Evolutionary conservation across 305 asterid species (phyloP).

Genomic region (Petunia hybrid): DNA sequence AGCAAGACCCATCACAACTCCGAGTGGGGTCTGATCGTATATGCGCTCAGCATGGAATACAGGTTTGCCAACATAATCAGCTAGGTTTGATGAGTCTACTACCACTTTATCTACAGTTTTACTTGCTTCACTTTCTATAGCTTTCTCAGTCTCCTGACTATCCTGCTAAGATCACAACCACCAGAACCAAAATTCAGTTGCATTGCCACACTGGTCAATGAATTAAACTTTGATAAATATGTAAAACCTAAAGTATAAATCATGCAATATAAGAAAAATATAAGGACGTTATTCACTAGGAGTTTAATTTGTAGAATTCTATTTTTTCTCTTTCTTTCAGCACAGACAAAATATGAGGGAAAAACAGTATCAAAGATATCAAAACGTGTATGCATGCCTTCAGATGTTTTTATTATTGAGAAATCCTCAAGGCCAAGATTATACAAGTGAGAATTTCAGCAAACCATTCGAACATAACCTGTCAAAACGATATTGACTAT

Average conservation of each 20-base stretch:
- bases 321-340: not conserved
- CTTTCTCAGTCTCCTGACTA: conserved; percentile 50
- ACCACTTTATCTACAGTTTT: conserved; percentile 60
- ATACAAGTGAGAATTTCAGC: not conserved
- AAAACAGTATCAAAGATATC: not conserved
- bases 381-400: not conserved
- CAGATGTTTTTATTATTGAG: not conserved
- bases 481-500: not conserved
- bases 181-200: conserved; percentile 19
- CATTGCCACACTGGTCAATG: conserved; percentile 3
- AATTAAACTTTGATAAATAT: not conserved
- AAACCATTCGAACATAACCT: conserved; percentile 5
- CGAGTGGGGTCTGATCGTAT: conserved; percentile 82
- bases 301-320: conserved; percentile 15
- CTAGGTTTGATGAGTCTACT: conserved; percentile 73
- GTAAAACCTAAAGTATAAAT: conserved; percentile 9
- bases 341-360: conserved; percentile 11
- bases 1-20: conserved; percentile 99
- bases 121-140: conserved; percentile 42
- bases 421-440: not conserved
- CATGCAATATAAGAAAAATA: not conserved
- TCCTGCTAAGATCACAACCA: conserved; percentile 48
- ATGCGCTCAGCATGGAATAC: conserved; percentile 96
- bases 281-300: not conserved
- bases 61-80: conserved; percentile 91